Evolutionary conservation across 176 grass and related monocot species (phyloP).

Genomic region (Cymbopogon citratus): DNA sequence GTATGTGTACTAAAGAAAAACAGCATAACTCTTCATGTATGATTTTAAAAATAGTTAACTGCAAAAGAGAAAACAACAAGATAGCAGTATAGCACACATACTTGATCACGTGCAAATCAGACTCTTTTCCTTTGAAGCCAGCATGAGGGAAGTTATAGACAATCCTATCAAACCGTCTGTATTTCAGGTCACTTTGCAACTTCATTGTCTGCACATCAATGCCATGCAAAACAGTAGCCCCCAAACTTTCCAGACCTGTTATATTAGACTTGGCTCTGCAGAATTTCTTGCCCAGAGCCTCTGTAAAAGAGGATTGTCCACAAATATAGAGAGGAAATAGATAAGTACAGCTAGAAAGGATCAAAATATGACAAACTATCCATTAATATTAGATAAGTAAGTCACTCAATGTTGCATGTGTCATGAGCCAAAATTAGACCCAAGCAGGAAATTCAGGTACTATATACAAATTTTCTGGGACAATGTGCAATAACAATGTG

Average conservation of each 20-base stretch:
- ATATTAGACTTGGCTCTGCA: slow-evolving; percentile 23
- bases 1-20: background rate
- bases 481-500: background rate
- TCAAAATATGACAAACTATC: background rate
- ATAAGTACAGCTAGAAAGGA: background rate
- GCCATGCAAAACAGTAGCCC: slow-evolving; percentile 23
- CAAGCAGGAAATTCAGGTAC: background rate
- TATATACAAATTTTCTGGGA: background rate
- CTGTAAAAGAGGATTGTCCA: slow-evolving; percentile 14
- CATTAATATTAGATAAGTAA: background rate
- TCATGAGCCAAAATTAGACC: background rate
- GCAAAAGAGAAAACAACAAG: background rate
- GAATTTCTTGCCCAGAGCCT: slow-evolving; percentile 13
- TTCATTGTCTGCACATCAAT: slow-evolving; percentile 39
- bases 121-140: slow-evolving; percentile 38
- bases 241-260: slow-evolving; percentile 7
- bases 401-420: background rate
- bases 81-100: background rate
- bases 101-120: background rate
- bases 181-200: slow-evolving; percentile 21
- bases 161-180: slow-evolving; percentile 34
- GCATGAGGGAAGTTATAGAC: slow-evolving; percentile 58
- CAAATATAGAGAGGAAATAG: background rate
- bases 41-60: background rate
- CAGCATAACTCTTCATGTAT: background rate